These are phyloP conservation scores for Sporothrix sp. DNA, from an alignment of 2,329 filamentous ascomycete species.

Conservation along the genomic window DNA sequence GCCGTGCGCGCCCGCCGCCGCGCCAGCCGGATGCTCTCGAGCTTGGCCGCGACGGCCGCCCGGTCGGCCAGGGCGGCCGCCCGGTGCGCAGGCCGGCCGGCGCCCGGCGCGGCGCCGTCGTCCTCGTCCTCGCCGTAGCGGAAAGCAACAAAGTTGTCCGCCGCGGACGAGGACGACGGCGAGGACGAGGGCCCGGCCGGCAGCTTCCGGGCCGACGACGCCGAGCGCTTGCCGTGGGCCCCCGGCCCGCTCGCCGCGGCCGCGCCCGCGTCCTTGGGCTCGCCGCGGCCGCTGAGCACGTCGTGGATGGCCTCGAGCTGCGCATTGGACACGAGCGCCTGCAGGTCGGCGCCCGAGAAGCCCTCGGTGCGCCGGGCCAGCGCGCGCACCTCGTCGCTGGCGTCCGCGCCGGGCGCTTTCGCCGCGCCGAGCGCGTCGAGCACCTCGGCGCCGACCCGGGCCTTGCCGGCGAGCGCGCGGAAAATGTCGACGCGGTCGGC, in stretches of 20 bases:
- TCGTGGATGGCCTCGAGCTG: slow-evolving; percentile 97
- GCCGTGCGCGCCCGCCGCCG: slow-evolving; percentile 50
- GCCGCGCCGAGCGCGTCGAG: too few relatives aligned
- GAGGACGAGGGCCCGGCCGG: too few relatives aligned
- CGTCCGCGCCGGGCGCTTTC: slow-evolving; percentile 34
- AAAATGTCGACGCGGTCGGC: slow-evolving; percentile 86
- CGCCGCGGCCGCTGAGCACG: slow-evolving; percentile 60
- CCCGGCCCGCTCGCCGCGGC: slow-evolving; percentile 22
- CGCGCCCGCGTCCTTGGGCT: slow-evolving; percentile 21
- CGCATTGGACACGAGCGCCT: slow-evolving; percentile 90
- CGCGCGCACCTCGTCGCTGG: slow-evolving; percentile 44
- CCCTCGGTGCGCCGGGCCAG: slow-evolving; percentile 75
- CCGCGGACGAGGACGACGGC: slow-evolving; percentile 20
- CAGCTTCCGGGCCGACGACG: not conserved
- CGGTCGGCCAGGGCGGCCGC: slow-evolving; percentile 59
- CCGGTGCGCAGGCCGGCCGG: slow-evolving; percentile 35
- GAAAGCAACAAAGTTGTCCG: slow-evolving; percentile 67
- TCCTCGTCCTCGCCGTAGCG: slow-evolving; percentile 55
- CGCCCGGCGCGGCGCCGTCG: slow-evolving; percentile 22
- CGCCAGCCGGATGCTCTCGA: slow-evolving; percentile 66
- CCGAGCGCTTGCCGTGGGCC: not conserved
- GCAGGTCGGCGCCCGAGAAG: slow-evolving; percentile 88
- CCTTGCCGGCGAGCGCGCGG: slow-evolving; percentile 68
- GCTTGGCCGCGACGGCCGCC: slow-evolving; percentile 68
- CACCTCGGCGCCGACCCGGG: slow-evolving; percentile 62